phyloP scores from a whole-genome alignment of 2,329 filamentous ascomycete genomes.

The Diplodia mutila region DNA sequence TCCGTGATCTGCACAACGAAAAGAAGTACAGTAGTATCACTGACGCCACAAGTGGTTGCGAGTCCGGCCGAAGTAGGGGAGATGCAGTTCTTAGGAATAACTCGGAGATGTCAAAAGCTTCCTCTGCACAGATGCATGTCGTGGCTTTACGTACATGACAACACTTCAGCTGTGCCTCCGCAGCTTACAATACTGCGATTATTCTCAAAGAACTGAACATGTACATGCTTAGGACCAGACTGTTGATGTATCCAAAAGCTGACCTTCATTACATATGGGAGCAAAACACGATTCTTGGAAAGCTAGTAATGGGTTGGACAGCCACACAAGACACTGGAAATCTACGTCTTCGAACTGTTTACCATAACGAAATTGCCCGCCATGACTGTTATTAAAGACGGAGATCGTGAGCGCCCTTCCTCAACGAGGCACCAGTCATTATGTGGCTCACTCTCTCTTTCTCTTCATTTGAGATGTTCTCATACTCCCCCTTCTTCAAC shows the following conservation, averaged over 20 bases:
- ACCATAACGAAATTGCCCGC: background rate
- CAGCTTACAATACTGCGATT: background rate
- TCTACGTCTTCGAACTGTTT: background rate
- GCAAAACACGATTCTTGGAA: no score
- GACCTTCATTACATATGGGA: no score
- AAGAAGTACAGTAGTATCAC: background rate
- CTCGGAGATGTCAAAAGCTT: background rate
- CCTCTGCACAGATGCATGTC: background rate
- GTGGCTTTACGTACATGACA: background rate
- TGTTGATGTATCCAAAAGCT: no score
- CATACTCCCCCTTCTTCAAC: background rate
- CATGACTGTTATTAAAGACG: background rate
- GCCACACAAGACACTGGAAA: background rate
- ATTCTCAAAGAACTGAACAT: background rate
- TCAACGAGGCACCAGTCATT: background rate
- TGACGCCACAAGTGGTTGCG: background rate
- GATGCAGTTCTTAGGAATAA: background rate
- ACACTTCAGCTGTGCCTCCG: background rate
- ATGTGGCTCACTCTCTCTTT: background rate
- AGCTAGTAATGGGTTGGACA: no score
- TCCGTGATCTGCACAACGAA: background rate
- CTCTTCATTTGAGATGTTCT: background rate
- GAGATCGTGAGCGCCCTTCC: background rate
- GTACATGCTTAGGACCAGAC: background rate
- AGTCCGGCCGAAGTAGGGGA: background rate